Conservation (phyloP, 2,329 filamentous ascomycete genomes). For the Fusarium sp. region DNA sequence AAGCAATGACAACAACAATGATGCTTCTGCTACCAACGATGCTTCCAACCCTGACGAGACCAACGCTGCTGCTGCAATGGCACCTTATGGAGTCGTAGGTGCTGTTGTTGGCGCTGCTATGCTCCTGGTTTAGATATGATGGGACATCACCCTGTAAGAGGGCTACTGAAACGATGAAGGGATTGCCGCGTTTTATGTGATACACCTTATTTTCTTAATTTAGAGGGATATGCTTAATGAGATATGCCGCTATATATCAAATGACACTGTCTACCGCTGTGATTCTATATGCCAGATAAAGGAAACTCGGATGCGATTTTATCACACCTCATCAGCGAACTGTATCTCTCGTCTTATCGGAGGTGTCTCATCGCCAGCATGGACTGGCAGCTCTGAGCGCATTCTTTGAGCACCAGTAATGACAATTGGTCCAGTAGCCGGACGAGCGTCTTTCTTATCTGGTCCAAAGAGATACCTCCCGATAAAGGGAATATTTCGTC, state of each 20-base stretch:
- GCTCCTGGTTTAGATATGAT: conserved; percentile 27
- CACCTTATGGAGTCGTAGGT: conserved; percentile 26
- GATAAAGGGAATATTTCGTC: conserved; percentile 32
- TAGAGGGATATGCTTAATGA: conserved; percentile 18
- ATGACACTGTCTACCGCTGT: not conserved
- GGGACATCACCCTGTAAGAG: not conserved
- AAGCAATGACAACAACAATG: not conserved
- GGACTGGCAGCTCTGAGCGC: not conserved
- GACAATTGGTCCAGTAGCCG: conserved; percentile 10
- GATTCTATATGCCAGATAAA: not conserved
- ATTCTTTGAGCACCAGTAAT: conserved; percentile 23
- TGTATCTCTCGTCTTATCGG: conserved; percentile 31
- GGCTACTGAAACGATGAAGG: not conserved
- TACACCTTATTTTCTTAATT: not conserved
- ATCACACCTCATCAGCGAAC: conserved; percentile 33
- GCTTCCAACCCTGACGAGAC: conserved; percentile 18
- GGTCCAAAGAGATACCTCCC: conserved; percentile 16
- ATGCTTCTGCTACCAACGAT: conserved; percentile 14
- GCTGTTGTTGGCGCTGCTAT: conserved; percentile 31
- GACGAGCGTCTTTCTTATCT: not conserved
- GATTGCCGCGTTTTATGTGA: not conserved
- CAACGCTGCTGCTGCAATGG: conserved; percentile 31
- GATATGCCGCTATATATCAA: not conserved
- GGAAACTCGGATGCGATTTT: not conserved
- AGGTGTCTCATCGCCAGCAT: not conserved